These are phyloP conservation scores for Asterochloris erici DNA, from an alignment of 139 green algal genomes.

Conservation along the genomic window DNA sequence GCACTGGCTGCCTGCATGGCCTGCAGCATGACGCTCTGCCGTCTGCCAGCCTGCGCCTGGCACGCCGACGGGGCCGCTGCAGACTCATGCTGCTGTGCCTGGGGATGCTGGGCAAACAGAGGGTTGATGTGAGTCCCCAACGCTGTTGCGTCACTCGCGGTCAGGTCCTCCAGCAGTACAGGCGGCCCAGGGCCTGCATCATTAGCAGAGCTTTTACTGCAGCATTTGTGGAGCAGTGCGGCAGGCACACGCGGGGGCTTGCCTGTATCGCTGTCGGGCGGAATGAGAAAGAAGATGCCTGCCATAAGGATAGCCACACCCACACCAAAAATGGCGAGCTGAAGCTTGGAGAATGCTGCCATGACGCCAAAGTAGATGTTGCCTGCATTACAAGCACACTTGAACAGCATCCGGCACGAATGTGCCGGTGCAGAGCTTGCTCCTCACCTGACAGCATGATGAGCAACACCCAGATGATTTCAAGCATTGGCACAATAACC, in stretches of 20 bases:
- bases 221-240: background rate
- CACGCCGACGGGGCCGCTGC: too few species aligned
- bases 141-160: background rate
- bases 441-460: conserved; percentile 14
- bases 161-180: background rate
- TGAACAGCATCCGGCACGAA: too few species aligned
- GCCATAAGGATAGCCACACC: conserved; percentile 1
- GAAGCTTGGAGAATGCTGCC: conserved; percentile 4
- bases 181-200: background rate
- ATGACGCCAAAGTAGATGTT: conserved; percentile 8
- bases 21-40: too few species aligned
- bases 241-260: background rate
- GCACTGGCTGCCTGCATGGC: too few species aligned
- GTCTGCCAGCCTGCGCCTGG: too few species aligned
- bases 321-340: conserved; percentile 8
- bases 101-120: conserved; percentile 1
- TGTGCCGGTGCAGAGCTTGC: too few species aligned
- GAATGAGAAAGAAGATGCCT: conserved; percentile 13
- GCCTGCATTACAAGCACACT: too few species aligned
- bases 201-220: too few species aligned
- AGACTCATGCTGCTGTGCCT: too few species aligned
- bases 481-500: conserved; percentile 11
- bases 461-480: conserved; percentile 15
- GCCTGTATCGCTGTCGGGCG: background rate
- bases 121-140: background rate